Base-by-base conservation (phyloP, 345 rosid species). In the Hibiscus tridactylites region DNA sequence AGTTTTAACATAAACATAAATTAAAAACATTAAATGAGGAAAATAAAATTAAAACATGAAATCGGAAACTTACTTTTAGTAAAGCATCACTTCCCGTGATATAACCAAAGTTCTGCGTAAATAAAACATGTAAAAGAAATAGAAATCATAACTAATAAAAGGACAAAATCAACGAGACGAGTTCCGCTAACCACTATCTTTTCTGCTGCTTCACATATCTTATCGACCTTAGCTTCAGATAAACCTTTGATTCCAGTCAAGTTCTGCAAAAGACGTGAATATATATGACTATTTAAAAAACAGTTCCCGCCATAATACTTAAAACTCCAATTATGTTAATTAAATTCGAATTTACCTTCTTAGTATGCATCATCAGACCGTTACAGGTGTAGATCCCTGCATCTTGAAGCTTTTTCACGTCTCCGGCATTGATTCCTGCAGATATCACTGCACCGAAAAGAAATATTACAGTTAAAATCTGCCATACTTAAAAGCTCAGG, bases 151-250 rank as follows among this genome's bases (percentile, higher is more conserved):
- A 12, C 7, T 42, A 77, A 28, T 44, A 24, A 59, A 33, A 63
- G 71, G 7, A 61, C 46, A 3, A 37, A 49, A 77, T 29, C 58
- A 61, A 16, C 59, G 3, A 76, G 37, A 6, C 16, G 35, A 53
- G 57, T 52, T 29, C 3, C n/a, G 78, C 71, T 57, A 80, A 94
- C 99, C 88, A 95, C 97, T 79, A 93, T 75, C 77, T 94, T 94
- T 82, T 91, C 98, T 21, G 96, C 96, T 64, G 99, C 99, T 88
- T 94, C 97, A 63, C 97, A 89, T 71, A 95, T 92, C 83, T 92
- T 95, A 31, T 95, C 97, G 74, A 92, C 99, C 84, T 92, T 92
- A 66, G 97, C 97, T 83, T 91, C 97, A 2, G 97, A 90, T 82
- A 94, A 82, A 73, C 97, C 97, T 86, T 90, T 90, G 83, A 94